Base-by-base conservation (phyloP, 805 yeast genomes). In the Candida saitoana region DNA sequence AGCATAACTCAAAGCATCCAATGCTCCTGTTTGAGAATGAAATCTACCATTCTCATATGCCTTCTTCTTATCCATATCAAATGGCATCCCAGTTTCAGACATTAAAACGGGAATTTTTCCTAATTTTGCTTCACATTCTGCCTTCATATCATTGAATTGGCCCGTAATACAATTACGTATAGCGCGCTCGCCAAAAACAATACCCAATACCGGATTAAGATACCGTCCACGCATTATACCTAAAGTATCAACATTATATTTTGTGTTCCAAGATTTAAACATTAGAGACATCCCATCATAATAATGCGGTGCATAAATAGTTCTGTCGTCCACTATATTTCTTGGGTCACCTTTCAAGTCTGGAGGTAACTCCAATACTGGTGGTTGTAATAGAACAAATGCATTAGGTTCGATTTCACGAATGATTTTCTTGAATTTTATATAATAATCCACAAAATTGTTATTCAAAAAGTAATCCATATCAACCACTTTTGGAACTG, bases 41-140 rank as follows among this genome's bases (percentile, higher is more conserved):
- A 79, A 93, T 47, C 79, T 77, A 1, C 90, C 89, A 43, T 70
- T 71, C 1, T 60, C 59, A 56, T 77, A 91, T 0, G 96, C 85
- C 37, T 64, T 69, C 56, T 85, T 87, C 44, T 78, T 72, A 60
- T 91, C 90, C 96, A 91, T 87, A 60, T 93, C 96, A 59, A 84
- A 87, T 2, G 99, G 98, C 83, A 91, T 87, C 4, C 99, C 99
- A n/a, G 91, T 89, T 60, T 91, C 99, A 1, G 95, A 79, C 73
- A 93, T 81, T 17, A 91, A 63, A 7, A 84, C 75, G 0, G 97
- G 96, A 7, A 88, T 70, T 7, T 59, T 39, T 2, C 97, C 97
- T 29, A 90, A 60, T 22, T 74, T 59, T 3, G 71, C 72, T 4
- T 64, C 57, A 3, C 88, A 79, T 56, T 93, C 98, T 16, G 59